phyloP scores from a whole-genome alignment of 2,329 filamentous ascomycete species.

The Penicillium hesseltinei region DNA sequence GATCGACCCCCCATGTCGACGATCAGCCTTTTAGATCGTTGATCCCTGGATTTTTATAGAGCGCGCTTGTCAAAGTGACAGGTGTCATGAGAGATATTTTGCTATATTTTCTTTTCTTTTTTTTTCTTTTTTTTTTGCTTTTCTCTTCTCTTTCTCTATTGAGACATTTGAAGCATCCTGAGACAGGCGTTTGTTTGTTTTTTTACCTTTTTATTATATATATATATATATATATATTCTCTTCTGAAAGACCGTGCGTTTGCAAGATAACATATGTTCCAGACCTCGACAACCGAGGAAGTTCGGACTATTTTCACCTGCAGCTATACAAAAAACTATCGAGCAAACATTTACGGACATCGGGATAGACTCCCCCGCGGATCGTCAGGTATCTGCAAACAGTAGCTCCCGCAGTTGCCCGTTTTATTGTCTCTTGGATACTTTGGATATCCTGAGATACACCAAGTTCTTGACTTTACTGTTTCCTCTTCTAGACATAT shows the following conservation, averaged over 20 bases:
- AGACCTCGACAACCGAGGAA: conserved; percentile 11
- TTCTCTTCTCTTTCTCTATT: conserved; percentile 7
- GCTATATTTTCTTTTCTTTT: neutral
- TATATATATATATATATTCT: neutral
- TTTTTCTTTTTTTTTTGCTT: neutral
- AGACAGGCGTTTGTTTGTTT: conserved; percentile 12
- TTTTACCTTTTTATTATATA: neutral
- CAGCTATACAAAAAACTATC: conserved; percentile 15
- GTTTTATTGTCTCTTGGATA: conserved; percentile 12
- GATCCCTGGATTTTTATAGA: conserved; percentile 16
- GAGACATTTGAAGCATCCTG: conserved; percentile 8
- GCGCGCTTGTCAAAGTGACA: conserved; percentile 25
- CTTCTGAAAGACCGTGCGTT: conserved; percentile 9
- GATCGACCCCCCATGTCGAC: conserved; percentile 16
- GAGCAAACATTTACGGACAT: conserved; percentile 33
- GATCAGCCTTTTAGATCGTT: conserved; percentile 20
- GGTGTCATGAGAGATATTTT: conserved; percentile 14
- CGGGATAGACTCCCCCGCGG: conserved; percentile 16
- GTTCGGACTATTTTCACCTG: conserved; percentile 24
- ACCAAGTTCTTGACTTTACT: neutral
- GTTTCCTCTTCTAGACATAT: neutral
- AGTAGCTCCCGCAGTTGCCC: conserved; percentile 28
- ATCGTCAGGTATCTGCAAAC: conserved; percentile 32
- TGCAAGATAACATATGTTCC: conserved; percentile 13
- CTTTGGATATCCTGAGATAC: neutral